Conservation (phyloP, 495 filamentous ascomycete genomes). For the Xylaria cubensis region DNA sequence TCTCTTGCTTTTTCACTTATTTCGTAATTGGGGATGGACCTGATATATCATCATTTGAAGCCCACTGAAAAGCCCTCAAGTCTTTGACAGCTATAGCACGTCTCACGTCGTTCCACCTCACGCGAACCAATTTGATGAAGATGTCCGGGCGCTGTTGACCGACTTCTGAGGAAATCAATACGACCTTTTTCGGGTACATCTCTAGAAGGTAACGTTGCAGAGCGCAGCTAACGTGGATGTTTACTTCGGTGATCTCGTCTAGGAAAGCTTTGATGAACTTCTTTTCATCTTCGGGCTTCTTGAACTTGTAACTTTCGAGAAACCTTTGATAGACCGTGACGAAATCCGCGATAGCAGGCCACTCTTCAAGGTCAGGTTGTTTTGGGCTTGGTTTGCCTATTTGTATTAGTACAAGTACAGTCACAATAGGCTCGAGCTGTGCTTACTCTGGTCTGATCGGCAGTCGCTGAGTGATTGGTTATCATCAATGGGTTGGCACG, state of each 20-base stretch:
- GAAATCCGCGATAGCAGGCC: slow-evolving; percentile 19
- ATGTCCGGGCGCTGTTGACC: slow-evolving; percentile 10
- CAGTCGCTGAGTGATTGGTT: background rate
- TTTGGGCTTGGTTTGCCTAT: background rate
- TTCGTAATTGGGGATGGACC: background rate
- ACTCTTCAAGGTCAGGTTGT: background rate
- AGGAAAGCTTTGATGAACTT: slow-evolving; percentile 19
- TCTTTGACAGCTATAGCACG: slow-evolving; percentile 7
- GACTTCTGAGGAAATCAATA: background rate
- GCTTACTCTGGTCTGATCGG: background rate
- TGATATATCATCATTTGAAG: slow-evolving; percentile 8
- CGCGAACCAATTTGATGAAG: slow-evolving; percentile 7
- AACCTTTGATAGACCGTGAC: background rate
- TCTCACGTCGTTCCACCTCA: slow-evolving; percentile 15
- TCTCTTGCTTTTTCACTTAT: background rate
- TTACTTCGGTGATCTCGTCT: background rate
- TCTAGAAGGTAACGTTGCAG: slow-evolving; percentile 21
- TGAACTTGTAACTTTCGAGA: slow-evolving; percentile 10
- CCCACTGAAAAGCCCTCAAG: slow-evolving; percentile 14
- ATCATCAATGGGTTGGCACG: background rate
- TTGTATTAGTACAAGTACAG: background rate
- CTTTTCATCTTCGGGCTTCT: background rate
- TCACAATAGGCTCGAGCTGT: background rate
- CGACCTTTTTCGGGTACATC: slow-evolving; percentile 10
- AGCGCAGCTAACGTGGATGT: slow-evolving; percentile 20